Evolutionary conservation across 495 filamentous ascomycete genomes (phyloP).

Genomic region (Penicillium fimorum): DNA sequence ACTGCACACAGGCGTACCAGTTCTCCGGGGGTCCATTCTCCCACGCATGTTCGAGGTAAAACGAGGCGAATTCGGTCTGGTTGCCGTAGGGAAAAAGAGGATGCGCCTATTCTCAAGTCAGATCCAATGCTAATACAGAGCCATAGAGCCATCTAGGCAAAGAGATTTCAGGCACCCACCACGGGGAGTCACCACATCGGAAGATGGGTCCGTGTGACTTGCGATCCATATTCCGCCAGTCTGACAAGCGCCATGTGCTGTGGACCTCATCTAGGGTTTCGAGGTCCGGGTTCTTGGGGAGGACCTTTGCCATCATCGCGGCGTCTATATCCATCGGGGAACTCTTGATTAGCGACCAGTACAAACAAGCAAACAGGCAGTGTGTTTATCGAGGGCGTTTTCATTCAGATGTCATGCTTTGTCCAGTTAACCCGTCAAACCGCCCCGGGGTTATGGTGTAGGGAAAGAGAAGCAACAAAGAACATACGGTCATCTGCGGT

Average conservation of each 20-base stretch:
- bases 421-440: neutral
- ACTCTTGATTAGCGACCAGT: conserved; percentile 21
- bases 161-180: conserved; percentile 52
- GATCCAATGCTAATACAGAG: conserved; percentile 1
- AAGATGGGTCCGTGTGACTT: conserved; percentile 88
- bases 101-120: conserved; percentile 63
- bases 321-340: conserved; percentile 55
- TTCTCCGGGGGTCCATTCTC: conserved; percentile 71
- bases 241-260: conserved; percentile 81
- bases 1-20: conserved; percentile 96
- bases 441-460: neutral
- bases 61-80: conserved; percentile 83
- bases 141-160: neutral
- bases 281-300: conserved; percentile 70
- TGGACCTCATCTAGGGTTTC: conserved; percentile 67
- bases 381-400: neutral
- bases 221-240: conserved; percentile 70
- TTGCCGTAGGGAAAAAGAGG: conserved; percentile 96
- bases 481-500: conserved; percentile 72
- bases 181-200: conserved; percentile 81
- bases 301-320: conserved; percentile 76
- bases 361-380: neutral
- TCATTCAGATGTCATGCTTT: neutral
- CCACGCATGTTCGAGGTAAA: conserved; percentile 95
- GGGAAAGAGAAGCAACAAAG: conserved; percentile 13